Percentiles rank a stretch among this genome's conserved stretches.
Conservation (phyloP, 768 basidiomycete species). For the Trametes meyenii region DNA sequence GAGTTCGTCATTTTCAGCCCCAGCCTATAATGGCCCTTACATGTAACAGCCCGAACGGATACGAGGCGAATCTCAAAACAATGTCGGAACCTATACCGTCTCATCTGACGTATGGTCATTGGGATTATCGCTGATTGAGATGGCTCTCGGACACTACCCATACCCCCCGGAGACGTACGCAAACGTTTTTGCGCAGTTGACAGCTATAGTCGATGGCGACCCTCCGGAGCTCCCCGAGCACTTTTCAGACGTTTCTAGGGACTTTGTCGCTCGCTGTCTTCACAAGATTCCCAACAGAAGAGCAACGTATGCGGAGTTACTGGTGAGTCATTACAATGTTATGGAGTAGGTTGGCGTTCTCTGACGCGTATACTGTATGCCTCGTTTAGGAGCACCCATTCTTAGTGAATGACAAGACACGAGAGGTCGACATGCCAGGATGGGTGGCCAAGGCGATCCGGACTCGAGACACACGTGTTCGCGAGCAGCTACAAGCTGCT, state of each 20-base stretch:
- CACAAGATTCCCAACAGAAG: conserved; percentile 77
- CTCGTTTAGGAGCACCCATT: conserved; percentile 71
- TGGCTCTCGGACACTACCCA: conserved; percentile 88
- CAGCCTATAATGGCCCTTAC: not conserved
- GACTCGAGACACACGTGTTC: conserved; percentile 28
- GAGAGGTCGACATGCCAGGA: conserved; percentile 79
- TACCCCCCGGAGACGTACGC: conserved; percentile 97
- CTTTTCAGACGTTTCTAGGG: conserved; percentile 69
- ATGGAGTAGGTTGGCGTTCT: conserved; percentile 1
- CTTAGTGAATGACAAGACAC: conserved; percentile 58
- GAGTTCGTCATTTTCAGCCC: conserved; percentile 36
- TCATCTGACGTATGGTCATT: conserved; percentile 98
- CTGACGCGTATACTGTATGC: not conserved
- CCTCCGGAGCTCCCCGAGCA: conserved; percentile 82
- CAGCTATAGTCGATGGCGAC: conserved; percentile 96
- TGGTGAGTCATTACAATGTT: conserved; percentile 49
- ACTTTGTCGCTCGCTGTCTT: conserved; percentile 83
- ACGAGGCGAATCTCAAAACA: conserved; percentile 88
- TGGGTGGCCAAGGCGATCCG: conserved; percentile 69
- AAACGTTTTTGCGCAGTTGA: conserved; percentile 95
- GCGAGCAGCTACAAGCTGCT: conserved; percentile 24
- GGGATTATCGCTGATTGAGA: conserved; percentile 91
- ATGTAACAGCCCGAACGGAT: conserved; percentile 87
- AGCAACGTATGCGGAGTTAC: conserved; percentile 81
- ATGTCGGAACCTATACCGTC: conserved; percentile 89